phyloP scores from a whole-genome alignment of 2,329 filamentous ascomycete species.

The Cryphonectria radicalis region DNA sequence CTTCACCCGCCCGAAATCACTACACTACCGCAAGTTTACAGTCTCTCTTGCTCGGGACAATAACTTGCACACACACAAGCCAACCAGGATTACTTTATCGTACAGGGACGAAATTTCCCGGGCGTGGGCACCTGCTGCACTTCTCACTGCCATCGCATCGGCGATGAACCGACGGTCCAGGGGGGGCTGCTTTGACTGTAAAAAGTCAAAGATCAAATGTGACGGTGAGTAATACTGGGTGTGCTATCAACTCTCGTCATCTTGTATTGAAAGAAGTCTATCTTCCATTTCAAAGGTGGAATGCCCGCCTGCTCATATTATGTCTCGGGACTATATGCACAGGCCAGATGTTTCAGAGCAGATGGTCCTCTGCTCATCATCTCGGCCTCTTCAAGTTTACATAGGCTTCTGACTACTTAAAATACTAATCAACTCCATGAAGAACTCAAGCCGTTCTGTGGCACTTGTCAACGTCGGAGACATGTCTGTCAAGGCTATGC shows the following conservation, averaged over 20 bases:
- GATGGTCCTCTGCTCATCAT: not conserved
- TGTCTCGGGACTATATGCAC: not conserved
- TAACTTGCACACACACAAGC: not conserved
- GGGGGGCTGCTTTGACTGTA: conserved; percentile 20
- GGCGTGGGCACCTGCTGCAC: not conserved
- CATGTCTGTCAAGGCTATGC: conserved; percentile 39
- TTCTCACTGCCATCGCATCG: not conserved
- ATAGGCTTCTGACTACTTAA: not conserved
- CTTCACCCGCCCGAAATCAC: not conserved
- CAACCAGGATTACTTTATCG: not conserved
- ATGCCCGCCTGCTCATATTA: not conserved
- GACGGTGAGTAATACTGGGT: conserved; percentile 10
- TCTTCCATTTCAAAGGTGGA: not conserved
- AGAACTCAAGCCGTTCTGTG: conserved; percentile 33
- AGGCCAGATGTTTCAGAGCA: too few species aligned
- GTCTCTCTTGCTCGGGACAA: not conserved
- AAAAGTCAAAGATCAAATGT: conserved; percentile 22
- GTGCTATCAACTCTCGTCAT: not conserved
- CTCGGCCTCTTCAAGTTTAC: not conserved
- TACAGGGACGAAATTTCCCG: not conserved
- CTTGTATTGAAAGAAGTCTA: not conserved
- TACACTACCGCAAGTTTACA: not conserved
- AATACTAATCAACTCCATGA: not conserved
- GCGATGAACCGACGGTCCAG: conserved; percentile 24
- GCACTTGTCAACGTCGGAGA: conserved; percentile 39